Percentiles rank a stretch among this genome's conserved stretches.
These are phyloP conservation scores for Starmera pachycereana DNA, from an alignment of 805 yeast genomes.

Conservation along the genomic window DNA sequence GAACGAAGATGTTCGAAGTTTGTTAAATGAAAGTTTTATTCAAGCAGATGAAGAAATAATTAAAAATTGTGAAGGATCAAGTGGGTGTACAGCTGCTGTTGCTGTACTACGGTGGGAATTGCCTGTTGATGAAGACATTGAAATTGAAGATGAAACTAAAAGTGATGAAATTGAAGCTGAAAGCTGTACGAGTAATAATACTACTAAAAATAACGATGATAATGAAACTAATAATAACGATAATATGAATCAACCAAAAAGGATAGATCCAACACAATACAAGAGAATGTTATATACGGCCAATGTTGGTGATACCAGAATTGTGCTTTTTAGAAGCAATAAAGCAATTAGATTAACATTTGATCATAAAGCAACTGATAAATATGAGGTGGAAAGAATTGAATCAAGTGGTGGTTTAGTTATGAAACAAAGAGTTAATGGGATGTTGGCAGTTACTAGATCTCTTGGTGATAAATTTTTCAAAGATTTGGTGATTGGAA, in stretches of 20 bases:
- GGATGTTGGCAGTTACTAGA: conserved; percentile 89
- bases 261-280: conserved; percentile 29
- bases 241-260: conserved; percentile 8
- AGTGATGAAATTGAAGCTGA: not conserved
- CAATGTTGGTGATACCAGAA: conserved; percentile 89
- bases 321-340: conserved; percentile 69
- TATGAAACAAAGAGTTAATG: conserved; percentile 87
- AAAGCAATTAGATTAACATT: conserved; percentile 72
- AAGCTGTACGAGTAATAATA: not conserved
- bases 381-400: conserved; percentile 65
- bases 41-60: conserved; percentile 66
- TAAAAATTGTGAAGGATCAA: conserved; percentile 51
- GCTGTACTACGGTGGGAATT: conserved; percentile 83
- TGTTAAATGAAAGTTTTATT: conserved; percentile 58
- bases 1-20: conserved; percentile 47
- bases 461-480: conserved; percentile 90
- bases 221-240: conserved; percentile 5
- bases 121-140: conserved; percentile 13
- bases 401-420: conserved; percentile 76
- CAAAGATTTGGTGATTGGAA: conserved; percentile 80
- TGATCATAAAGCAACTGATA: conserved; percentile 89
- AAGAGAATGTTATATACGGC: conserved; percentile 82
- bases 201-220: not conserved
- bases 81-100: conserved; percentile 95
- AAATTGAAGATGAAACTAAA: not conserved